Percentiles rank a stretch among this genome's conserved stretches.
Conservation (phyloP, 768 basidiomycete genomes). For the Suillus americanus region DNA sequence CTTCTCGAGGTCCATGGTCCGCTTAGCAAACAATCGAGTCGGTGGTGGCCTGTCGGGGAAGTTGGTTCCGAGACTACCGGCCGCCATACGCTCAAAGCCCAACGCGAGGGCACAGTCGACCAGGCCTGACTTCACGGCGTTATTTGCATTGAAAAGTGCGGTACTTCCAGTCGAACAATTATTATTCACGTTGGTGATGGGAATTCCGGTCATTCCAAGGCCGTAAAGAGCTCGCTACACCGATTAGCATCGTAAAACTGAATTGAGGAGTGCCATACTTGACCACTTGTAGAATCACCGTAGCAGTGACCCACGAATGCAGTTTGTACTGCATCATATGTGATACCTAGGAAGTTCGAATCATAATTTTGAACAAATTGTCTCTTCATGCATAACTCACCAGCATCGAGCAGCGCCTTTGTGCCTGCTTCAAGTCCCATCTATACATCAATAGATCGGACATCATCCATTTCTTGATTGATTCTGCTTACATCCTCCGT, state of each 20-base stretch:
- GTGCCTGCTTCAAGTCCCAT: conserved; percentile 88
- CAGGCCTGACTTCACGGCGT: conserved; percentile 65
- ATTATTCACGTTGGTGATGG: conserved; percentile 86
- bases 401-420: conserved; percentile 84
- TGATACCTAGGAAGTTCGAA: conserved; percentile 56
- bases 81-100: conserved; percentile 84
- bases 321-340: conserved; percentile 71
- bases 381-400: conserved; percentile 30
- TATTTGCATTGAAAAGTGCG: conserved; percentile 74
- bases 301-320: conserved; percentile 81
- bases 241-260: neutral
- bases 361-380: neutral
- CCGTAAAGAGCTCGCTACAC: conserved; percentile 73
- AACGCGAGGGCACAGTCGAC: conserved; percentile 78
- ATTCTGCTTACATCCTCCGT: conserved; percentile 64
- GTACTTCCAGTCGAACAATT: conserved; percentile 84
- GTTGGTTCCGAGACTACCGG: conserved; percentile 67
- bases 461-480: neutral
- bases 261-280: conserved; percentile 40
- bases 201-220: conserved; percentile 81
- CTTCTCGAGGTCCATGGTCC: conserved; percentile 48
- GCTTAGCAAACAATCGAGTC: conserved; percentile 42
- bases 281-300: conserved; percentile 77
- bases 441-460: conserved; percentile 33
- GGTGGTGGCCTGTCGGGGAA: conserved; percentile 57